Evolutionary conservation across 805 yeast species (phyloP).

Genomic region (Wickerhamiella australiensis): DNA sequence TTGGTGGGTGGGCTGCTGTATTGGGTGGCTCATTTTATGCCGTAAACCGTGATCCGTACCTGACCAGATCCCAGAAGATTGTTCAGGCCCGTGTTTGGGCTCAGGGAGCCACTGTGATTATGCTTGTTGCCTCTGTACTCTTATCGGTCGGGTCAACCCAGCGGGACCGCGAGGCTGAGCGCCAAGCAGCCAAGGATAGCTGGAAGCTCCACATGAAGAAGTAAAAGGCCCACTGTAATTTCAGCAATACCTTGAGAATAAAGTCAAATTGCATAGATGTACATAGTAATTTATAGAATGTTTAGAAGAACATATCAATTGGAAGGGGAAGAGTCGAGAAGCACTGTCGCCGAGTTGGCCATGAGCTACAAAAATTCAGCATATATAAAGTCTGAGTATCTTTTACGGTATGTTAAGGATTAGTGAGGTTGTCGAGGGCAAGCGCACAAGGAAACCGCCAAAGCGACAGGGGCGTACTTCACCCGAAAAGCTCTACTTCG

Average conservation of each 20-base stretch:
- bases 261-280: background rate
- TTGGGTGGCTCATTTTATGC: slow-evolving; percentile 67
- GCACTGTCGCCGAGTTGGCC: too few relatives aligned
- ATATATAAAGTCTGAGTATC: too few relatives aligned
- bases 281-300: background rate
- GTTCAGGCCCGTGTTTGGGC: slow-evolving; percentile 91
- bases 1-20: slow-evolving; percentile 66
- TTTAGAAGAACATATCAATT: background rate
- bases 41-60: slow-evolving; percentile 60
- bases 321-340: background rate
- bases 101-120: slow-evolving; percentile 64
- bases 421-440: too few relatives aligned
- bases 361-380: too few relatives aligned
- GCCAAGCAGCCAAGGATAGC: background rate
- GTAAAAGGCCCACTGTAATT: too few relatives aligned
- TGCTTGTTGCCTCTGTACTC: slow-evolving; percentile 40
- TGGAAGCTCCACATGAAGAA: slow-evolving; percentile 9
- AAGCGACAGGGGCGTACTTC: too few relatives aligned
- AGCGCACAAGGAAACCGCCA: too few relatives aligned
- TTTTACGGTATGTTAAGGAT: too few relatives aligned
- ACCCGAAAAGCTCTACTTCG: too few relatives aligned
- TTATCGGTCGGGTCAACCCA: slow-evolving; percentile 11
- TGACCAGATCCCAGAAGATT: slow-evolving; percentile 68
- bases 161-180: background rate
- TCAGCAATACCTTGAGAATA: too few relatives aligned